Percentiles rank a stretch among this genome's conserved stretches.
phyloP scores from a whole-genome alignment of 768 basidiomycete genomes.

The Xerocomellus chrysenteron region DNA sequence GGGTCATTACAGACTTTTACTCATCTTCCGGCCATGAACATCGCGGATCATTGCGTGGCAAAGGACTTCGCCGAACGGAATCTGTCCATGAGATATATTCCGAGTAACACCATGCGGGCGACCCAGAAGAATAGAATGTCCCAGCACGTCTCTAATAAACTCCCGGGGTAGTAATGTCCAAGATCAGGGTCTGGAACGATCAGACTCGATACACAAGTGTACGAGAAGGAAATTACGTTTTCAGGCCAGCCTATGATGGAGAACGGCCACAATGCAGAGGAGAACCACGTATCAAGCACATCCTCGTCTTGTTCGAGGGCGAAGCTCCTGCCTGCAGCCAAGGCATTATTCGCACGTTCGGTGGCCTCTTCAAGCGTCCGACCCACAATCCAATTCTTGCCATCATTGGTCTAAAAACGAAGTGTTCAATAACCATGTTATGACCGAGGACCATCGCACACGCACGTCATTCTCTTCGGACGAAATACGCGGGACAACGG shows the following conservation, averaged over 20 bases:
- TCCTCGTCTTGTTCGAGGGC: conserved; percentile 91
- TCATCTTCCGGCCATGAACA: conserved; percentile 98
- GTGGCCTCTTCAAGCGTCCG: conserved; percentile 75
- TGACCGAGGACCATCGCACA: not conserved
- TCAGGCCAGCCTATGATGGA: conserved; percentile 98
- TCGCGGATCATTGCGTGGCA: conserved; percentile 99
- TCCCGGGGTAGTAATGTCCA: conserved; percentile 80
- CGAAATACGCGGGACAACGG: conserved; percentile 91
- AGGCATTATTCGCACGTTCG: conserved; percentile 62
- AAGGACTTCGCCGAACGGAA: conserved; percentile 94
- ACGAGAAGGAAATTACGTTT: conserved; percentile 48
- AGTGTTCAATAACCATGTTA: not conserved
- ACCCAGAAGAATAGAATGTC: conserved; percentile 99
- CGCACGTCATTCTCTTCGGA: conserved; percentile 66
- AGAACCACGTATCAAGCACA: conserved; percentile 99
- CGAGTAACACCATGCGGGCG: conserved; percentile 95
- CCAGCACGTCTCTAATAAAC: conserved; percentile 97
- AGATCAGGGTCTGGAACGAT: conserved; percentile 67
- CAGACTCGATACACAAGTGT: not conserved
- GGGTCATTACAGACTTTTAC: conserved; percentile 96
- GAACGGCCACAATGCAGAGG: conserved; percentile 95
- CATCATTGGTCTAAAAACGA: conserved; percentile 53
- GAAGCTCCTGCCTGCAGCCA: conserved; percentile 69
- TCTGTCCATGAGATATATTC: conserved; percentile 79
- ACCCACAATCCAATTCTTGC: conserved; percentile 90